Percentiles rank a stretch among this genome's conserved stretches.
Evolutionary conservation across 1,284 basidiomycete species (phyloP).

Genomic region (Ganoderma boninense): DNA sequence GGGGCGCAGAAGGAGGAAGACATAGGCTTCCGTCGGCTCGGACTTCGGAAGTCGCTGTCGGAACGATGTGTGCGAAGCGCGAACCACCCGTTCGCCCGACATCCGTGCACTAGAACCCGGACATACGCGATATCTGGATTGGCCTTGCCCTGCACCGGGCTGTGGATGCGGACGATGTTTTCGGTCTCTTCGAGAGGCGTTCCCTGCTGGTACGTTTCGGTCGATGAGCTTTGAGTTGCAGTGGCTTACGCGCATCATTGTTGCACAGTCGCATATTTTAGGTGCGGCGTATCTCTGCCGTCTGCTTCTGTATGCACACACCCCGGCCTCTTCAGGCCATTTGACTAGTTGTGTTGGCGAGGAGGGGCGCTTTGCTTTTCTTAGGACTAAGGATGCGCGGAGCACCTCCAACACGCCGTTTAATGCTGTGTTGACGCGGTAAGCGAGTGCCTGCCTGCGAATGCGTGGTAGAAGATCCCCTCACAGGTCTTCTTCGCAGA

Average conservation of each 20-base stretch:
- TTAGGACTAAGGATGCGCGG: background rate
- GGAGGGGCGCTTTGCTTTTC: conserved; percentile 7
- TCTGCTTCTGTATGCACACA: background rate
- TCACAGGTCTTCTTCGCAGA: background rate
- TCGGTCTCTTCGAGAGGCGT: background rate
- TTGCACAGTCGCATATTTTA: background rate
- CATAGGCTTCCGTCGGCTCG: conserved; percentile 2
- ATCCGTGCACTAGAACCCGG: background rate
- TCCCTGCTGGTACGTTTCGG: background rate
- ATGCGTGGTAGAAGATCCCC: background rate
- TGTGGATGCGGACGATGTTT: background rate
- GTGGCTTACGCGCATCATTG: background rate
- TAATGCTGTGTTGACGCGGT: background rate
- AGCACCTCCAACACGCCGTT: background rate
- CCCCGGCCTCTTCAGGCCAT: background rate
- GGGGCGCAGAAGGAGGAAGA: background rate
- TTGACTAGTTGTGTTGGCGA: background rate
- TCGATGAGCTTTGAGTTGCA: background rate
- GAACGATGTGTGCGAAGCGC: background rate
- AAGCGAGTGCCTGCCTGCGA: conserved; percentile 7
- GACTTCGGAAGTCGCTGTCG: conserved; percentile 6
- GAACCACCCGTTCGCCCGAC: background rate
- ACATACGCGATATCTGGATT: background rate
- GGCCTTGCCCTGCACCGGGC: background rate
- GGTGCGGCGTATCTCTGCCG: background rate